Evolutionary conservation across 2,329 filamentous ascomycete species (phyloP).

Genomic region (Tolypocladium pustulatum): DNA sequence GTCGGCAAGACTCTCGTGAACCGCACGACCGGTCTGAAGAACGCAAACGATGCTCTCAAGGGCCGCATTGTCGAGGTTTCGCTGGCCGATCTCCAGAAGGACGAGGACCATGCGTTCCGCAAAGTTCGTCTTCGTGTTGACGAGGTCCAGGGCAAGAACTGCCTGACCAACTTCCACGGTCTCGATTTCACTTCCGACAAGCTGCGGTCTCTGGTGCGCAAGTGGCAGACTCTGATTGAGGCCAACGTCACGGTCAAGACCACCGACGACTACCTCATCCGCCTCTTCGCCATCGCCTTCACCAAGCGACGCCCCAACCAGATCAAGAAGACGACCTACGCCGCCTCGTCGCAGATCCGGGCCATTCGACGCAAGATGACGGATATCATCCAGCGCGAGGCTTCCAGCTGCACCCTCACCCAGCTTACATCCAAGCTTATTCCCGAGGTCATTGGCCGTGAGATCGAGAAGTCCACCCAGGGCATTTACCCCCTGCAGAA

Average conservation of each 20-base stretch:
- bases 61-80: conserved; percentile 98
- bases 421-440: conserved; percentile 99
- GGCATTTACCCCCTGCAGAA: conserved; percentile 99
- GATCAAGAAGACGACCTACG: conserved; percentile 99
- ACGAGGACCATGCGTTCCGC: conserved; percentile 99
- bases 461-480: conserved; percentile 99
- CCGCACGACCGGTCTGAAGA: conserved; percentile 99
- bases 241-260: conserved; percentile 99
- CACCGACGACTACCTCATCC: conserved; percentile 98
- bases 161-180: conserved; percentile 99
- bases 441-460: conserved; percentile 96
- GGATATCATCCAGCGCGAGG: conserved; percentile 97
- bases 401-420: conserved; percentile 82
- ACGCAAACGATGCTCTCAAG: conserved; percentile 98
- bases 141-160: conserved; percentile 99
- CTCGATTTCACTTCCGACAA: conserved; percentile 99
- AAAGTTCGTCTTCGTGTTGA: conserved; percentile 99
- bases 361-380: conserved; percentile 99
- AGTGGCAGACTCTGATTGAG: conserved; percentile 99
- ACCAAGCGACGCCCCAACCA: conserved; percentile 99
- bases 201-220: conserved; percentile 96
- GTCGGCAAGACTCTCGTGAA: conserved; percentile 99
- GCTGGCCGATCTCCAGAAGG: conserved; percentile 97
- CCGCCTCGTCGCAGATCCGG: conserved; percentile 91
- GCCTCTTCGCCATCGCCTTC: conserved; percentile 98